Percentiles rank a stretch among this genome's conserved stretches.
Evolutionary conservation across 2,329 filamentous ascomycete species (phyloP).

Genomic region (Colletotrichum cordylinicola): DNA sequence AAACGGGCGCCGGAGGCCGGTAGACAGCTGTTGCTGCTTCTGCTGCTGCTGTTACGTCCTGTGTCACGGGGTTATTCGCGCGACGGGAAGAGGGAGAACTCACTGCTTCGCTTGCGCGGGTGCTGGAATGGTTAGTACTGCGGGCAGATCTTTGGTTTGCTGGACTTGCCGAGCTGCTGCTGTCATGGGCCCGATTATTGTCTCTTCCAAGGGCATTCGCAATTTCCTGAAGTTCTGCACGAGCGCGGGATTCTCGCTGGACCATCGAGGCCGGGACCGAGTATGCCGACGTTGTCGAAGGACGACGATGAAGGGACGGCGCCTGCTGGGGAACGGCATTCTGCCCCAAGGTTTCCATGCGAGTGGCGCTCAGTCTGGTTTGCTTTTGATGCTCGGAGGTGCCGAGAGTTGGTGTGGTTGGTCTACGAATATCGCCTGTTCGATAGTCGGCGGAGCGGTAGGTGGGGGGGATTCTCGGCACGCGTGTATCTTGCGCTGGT

Average conservation of each 20-base stretch:
- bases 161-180: not conserved
- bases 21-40: not conserved
- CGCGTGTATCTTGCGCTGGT: not conserved
- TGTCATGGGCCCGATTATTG: not conserved
- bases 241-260: not conserved
- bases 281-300: not conserved
- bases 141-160: not conserved
- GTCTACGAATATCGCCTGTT: not conserved
- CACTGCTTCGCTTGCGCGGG: not conserved
- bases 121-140: not conserved
- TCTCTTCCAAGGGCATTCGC: not conserved
- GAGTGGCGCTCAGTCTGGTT: not conserved
- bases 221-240: not conserved
- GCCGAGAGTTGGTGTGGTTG: not conserved
- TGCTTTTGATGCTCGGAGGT: not conserved
- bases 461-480: not conserved
- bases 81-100: not conserved
- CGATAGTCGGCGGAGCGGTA: not conserved
- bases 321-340: not conserved
- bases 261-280: not conserved
- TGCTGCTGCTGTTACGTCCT: not conserved
- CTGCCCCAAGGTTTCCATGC: not conserved
- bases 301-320: not conserved
- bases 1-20: not conserved
- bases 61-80: conserved; percentile 10